These are phyloP conservation scores for Paramecium biaurelia DNA, from an alignment of 73 alveolate species.

Conservation along the genomic window DNA sequence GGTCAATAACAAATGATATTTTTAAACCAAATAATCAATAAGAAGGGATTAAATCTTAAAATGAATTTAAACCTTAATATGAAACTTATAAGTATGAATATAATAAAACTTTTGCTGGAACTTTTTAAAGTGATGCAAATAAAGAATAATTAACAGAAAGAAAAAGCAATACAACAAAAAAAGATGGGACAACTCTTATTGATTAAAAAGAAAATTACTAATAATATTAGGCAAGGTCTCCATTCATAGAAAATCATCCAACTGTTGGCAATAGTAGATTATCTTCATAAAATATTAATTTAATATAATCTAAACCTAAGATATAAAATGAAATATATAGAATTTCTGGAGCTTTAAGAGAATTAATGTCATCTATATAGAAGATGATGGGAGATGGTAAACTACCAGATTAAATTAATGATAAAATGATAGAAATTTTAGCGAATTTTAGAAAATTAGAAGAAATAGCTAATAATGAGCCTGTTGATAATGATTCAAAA, in stretches of 20 bases:
- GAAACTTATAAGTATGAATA: slow-evolving; percentile 35
- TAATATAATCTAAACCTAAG: background rate
- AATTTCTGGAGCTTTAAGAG: slow-evolving; percentile 26
- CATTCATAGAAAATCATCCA: slow-evolving; percentile 22
- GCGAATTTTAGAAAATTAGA: slow-evolving; percentile 36
- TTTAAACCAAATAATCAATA: background rate
- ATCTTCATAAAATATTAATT: background rate
- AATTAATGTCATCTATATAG: background rate
- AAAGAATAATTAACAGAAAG: slow-evolving; percentile 4
- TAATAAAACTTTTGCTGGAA: slow-evolving; percentile 4
- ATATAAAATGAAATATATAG: background rate
- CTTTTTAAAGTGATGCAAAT: slow-evolving; percentile 11
- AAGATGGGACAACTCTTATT: background rate
- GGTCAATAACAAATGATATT: background rate
- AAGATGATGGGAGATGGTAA: background rate
- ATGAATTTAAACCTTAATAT: background rate
- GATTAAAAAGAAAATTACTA: background rate
- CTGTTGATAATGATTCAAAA: background rate
- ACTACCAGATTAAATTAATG: slow-evolving; percentile 12
- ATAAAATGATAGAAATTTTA: slow-evolving; percentile 34
- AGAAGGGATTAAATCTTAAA: background rate
- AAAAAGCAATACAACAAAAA: slow-evolving; percentile 7
- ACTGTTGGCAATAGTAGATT: background rate
- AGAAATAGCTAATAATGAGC: background rate
- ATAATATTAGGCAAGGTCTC: background rate